These are phyloP conservation scores for Fusarium redolens DNA, from an alignment of 2,329 filamentous ascomycete genomes.

Conservation along the genomic window DNA sequence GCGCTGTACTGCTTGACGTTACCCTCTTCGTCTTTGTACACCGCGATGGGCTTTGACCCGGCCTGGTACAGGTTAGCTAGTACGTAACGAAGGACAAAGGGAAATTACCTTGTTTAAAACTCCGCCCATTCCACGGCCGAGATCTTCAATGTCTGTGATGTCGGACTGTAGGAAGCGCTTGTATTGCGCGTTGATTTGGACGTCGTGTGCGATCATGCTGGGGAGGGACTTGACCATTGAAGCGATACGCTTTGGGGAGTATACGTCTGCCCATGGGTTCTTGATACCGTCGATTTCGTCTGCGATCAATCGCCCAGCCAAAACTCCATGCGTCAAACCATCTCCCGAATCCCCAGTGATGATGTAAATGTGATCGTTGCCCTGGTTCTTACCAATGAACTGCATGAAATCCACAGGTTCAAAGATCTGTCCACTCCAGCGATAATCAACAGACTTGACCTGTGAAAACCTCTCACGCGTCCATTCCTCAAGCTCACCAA, in stretches of 20 bases:
- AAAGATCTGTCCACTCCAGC: slow-evolving; percentile 68
- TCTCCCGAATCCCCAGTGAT: slow-evolving; percentile 69
- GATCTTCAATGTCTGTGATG: slow-evolving; percentile 66
- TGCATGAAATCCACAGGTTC: slow-evolving; percentile 66
- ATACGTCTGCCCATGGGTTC: slow-evolving; percentile 62
- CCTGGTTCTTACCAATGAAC: slow-evolving; percentile 67
- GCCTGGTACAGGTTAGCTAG: background rate
- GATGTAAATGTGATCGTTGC: slow-evolving; percentile 62
- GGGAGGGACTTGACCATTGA: slow-evolving; percentile 59
- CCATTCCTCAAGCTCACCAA: slow-evolving; percentile 64
- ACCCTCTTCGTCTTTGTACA: slow-evolving; percentile 67
- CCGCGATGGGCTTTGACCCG: slow-evolving; percentile 59
- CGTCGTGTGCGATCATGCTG: slow-evolving; percentile 60
- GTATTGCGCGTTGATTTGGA: slow-evolving; percentile 67
- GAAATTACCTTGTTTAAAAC: slow-evolving; percentile 59
- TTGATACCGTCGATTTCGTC: slow-evolving; percentile 63
- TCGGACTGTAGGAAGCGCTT: slow-evolving; percentile 65
- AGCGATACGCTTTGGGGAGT: slow-evolving; percentile 60
- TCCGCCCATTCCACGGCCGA: slow-evolving; percentile 60
- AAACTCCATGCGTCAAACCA: slow-evolving; percentile 65
- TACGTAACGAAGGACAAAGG: background rate
- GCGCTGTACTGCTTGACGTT: slow-evolving; percentile 63
- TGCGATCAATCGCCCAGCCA: slow-evolving; percentile 63
- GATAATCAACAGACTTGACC: slow-evolving; percentile 62
- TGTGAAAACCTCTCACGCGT: slow-evolving; percentile 63